Evolutionary conservation across 2,329 filamentous ascomycete species (phyloP), one percentile per base, ranked within the genome.

Genomic region (Penicillium sp.): DNA sequence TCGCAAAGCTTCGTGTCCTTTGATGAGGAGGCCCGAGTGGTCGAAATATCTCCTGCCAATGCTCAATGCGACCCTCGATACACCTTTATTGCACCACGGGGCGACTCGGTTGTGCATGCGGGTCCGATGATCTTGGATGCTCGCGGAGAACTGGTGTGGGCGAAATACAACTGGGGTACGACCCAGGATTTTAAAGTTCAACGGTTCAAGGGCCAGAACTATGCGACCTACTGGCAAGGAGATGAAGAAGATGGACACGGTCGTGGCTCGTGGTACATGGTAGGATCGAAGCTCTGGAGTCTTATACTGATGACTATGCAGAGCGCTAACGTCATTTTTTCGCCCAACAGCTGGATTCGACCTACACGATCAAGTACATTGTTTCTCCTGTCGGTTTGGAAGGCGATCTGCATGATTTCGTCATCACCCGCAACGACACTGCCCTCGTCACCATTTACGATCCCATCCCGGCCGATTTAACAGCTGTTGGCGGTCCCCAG

Each of bases 151-250:
- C 40, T 67, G 25, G 47, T 70, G 43, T 60, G 68, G 60, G 60
- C 62, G 45, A 52, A 69, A 51, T 45, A 64, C 46, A 63, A 66
- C 25, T 66, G 59, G 31, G 65, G 62, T 4, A 67, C 74, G 46
- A 69, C 72, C 2, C 76, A 77, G 56, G 75, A 77, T 51, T 65
- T 77, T 12, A 71, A 72, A 55, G 69, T 75, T 1, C 75, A 78
- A 59, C 56, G 61, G 15, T 78, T 74, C 50, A 67, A 66, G 47
- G 73, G 70, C 8, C 55, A 76, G 51, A 56, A 68, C 20, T 76
- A 74, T 56, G 53, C 78, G 46, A 76, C 74, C 0, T 78, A 76
- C 53, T 78, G 75, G 75, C 68, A 73, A 27, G 75, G 75, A 27
- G 72, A 74, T 35, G 68, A 71, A 27, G 71, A 75, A 44, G 72